phyloP scores from a whole-genome alignment of 257 asterid genomes.

The Gynochthodes officinalis region DNA sequence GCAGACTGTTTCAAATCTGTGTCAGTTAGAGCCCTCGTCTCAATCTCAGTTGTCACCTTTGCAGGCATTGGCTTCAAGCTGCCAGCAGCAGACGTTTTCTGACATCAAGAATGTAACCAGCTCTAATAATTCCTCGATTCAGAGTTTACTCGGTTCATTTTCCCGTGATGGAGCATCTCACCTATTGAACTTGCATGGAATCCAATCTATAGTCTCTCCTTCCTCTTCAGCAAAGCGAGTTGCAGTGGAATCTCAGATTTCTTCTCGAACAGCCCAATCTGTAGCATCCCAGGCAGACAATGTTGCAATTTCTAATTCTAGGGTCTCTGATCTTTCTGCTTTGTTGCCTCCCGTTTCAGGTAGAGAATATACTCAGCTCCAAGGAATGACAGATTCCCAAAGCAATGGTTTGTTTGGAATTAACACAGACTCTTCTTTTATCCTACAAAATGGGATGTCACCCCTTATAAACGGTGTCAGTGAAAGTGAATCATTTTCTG shows the following conservation, averaged over 20 bases:
- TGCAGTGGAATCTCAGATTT: constrained; percentile 64
- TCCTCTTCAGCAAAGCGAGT: constrained; percentile 68
- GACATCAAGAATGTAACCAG: constrained; percentile 52
- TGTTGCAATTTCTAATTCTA: constrained; percentile 45
- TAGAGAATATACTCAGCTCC: constrained; percentile 59
- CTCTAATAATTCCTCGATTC: constrained; percentile 54
- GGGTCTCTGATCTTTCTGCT: constrained; percentile 62
- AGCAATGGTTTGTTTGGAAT: constrained; percentile 56
- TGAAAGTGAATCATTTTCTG: constrained; percentile 46
- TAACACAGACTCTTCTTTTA: constrained; percentile 42
- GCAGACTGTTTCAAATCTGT: constrained; percentile 36
- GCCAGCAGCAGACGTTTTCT: constrained; percentile 60
- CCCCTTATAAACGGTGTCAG: constrained; percentile 39
- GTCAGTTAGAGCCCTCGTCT: constrained; percentile 40
- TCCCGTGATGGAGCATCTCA: constrained; percentile 59
- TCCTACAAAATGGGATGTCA: constrained; percentile 46
- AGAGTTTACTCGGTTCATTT: constrained; percentile 57
- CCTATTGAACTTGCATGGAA: constrained; percentile 39
- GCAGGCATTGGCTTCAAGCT: constrained; percentile 44
- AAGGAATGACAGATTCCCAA: constrained; percentile 47
- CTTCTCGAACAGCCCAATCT: constrained; percentile 53
- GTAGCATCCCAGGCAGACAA: constrained; percentile 57
- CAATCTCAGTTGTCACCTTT: constrained; percentile 54
- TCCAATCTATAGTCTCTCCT: constrained; percentile 48
- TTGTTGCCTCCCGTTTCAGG: constrained; percentile 65